Evolutionary conservation across 2,329 filamentous ascomycete genomes (phyloP).

Genomic region (Cladosporium halotolerans): DNA sequence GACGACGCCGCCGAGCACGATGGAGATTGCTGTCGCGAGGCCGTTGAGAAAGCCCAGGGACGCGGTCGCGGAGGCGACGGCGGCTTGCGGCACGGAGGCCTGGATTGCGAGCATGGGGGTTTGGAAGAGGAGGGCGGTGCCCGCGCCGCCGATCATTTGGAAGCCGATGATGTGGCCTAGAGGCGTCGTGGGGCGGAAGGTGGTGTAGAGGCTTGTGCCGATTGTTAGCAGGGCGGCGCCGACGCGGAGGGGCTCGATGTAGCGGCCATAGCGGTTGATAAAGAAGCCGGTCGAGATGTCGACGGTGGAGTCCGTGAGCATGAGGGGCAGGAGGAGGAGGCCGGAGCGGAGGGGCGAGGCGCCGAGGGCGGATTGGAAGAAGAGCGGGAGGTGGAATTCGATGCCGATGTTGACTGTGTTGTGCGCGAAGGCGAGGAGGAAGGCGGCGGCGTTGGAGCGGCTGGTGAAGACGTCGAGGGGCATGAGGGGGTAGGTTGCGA

Average conservation of each 20-base stretch:
- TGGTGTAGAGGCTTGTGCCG: slow-evolving; percentile 34
- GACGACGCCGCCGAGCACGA: slow-evolving; percentile 68
- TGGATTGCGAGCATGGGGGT: slow-evolving; percentile 63
- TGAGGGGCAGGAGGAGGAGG: slow-evolving; percentile 43
- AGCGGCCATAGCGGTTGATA: slow-evolving; percentile 42
- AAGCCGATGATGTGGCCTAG: slow-evolving; percentile 41
- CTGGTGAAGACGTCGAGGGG: slow-evolving; percentile 64
- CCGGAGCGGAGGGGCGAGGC: slow-evolving; percentile 46
- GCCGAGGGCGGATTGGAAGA: slow-evolving; percentile 71
- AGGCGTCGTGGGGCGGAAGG: slow-evolving; percentile 29
- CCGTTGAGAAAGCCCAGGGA: slow-evolving; percentile 64
- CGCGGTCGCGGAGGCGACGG: slow-evolving; percentile 61
- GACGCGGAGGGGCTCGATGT: slow-evolving; percentile 47
- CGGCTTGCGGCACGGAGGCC: slow-evolving; percentile 52
- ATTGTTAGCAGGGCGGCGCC: slow-evolving; percentile 33
- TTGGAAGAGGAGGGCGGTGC: slow-evolving; percentile 63
- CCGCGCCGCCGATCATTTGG: slow-evolving; percentile 58
- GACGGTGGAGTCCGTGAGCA: slow-evolving; percentile 29
- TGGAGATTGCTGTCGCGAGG: slow-evolving; percentile 59
- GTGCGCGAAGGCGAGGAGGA: slow-evolving; percentile 64
- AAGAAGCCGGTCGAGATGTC: slow-evolving; percentile 41
- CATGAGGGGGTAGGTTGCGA: slow-evolving; percentile 66
- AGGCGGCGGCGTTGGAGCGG: slow-evolving; percentile 58
- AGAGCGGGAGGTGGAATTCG: slow-evolving; percentile 75
- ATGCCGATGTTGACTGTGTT: slow-evolving; percentile 70